Base-by-base conservation (phyloP, 371 early-diverging fungal species). In the Mortierella sp. region DNA sequence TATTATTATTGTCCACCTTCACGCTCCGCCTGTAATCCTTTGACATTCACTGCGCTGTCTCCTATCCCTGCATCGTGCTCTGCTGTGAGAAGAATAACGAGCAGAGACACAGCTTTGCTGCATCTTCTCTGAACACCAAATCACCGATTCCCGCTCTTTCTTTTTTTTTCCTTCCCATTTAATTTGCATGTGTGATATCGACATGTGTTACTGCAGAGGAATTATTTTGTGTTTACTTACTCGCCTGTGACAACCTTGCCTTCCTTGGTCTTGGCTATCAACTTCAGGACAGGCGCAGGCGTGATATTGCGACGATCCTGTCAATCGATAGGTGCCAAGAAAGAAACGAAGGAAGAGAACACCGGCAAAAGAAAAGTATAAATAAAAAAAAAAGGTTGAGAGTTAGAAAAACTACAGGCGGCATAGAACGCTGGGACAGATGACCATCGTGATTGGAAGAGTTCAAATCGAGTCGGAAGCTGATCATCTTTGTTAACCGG, bases 221-320 rank as follows among this genome's bases (percentile, higher is more conserved):
- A 16, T 29, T 11, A 52, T 8, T 13, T 13, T 52, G 29, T 5
- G 55, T 9, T 52, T 9, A 65, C 71, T 29, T 75, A 80, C 80
- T 76, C 73, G 2, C 76, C 66, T 9, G 76, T 76, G 37, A 80
- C 70, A 31, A 73, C 24, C 26, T 50, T 64, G 9, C 73, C 80
- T 4, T 76, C 70, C 31, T 58, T 29, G 31, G 76, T 70, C 66
- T 58, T 80, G 40, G 76, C 80, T 8, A 80, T 34, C 11, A 80
- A 70, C 44, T 87, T 75, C 4, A 89, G 68, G 6, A 89, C 86
- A 19, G 89, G 88, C 2, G 89, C 86, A 34, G 89, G 89, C 3
- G 87, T 82, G 29, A 89, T 84, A 7, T 88, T 87, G 26, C 89
- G 87, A 70, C 91, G 85, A 70, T 91, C 91, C 79, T 79, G 55